Evolutionary conservation across 495 filamentous ascomycete genomes (phyloP).

Genomic region (Aspergillus incahuasiensis): DNA sequence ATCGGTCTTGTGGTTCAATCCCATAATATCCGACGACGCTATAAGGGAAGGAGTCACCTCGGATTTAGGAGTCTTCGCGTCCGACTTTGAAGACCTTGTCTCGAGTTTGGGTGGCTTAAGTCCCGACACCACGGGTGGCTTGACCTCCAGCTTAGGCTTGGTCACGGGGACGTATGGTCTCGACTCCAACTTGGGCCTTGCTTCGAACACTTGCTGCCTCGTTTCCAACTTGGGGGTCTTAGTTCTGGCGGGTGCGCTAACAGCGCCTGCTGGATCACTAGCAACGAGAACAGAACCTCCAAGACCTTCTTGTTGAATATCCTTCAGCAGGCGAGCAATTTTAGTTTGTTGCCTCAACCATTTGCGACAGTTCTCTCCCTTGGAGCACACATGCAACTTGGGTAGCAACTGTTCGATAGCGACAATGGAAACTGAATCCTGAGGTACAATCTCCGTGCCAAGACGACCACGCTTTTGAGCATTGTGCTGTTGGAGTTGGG

Average conservation of each 20-base stretch:
- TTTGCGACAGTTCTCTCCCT: constrained; percentile 85
- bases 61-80: constrained; percentile 30
- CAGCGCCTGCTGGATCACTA: constrained; percentile 68
- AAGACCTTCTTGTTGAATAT: constrained; percentile 16
- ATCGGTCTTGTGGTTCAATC: constrained; percentile 50
- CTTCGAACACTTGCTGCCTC: not conserved
- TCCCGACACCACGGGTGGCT: not conserved
- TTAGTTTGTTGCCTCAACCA: constrained; percentile 23
- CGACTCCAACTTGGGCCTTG: not conserved
- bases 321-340: constrained; percentile 18
- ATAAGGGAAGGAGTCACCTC: constrained; percentile 63
- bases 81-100: constrained; percentile 19
- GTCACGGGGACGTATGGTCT: constrained; percentile 24
- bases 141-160: not conserved
- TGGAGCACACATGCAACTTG: constrained; percentile 78
- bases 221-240: not conserved
- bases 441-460: constrained; percentile 62
- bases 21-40: constrained; percentile 86
- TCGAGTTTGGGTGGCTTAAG: constrained; percentile 23
- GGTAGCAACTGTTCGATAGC: constrained; percentile 86
- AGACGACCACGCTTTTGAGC: constrained; percentile 36
- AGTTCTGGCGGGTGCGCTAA: constrained; percentile 46
- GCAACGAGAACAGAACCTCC: constrained; percentile 41
- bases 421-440: constrained; percentile 85
- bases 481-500: constrained; percentile 24